Conservation (phyloP, 495 filamentous ascomycete genomes). For the Tuber microsphaerosporum region DNA sequence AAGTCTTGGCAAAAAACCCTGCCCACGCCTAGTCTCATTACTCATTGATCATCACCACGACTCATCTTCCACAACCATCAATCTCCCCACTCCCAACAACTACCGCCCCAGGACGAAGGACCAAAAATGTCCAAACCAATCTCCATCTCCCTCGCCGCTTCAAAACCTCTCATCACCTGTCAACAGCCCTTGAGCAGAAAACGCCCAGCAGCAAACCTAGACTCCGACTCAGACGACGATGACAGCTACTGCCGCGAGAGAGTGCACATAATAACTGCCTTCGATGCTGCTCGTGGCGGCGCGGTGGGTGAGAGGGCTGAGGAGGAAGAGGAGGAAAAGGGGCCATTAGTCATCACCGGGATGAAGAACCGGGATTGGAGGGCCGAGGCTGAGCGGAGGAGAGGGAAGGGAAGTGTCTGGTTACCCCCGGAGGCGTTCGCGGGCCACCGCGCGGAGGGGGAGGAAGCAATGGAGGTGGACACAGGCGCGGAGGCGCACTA, state of each 20-base stretch:
- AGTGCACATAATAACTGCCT: conserved; percentile 53
- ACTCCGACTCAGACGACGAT: conserved; percentile 49
- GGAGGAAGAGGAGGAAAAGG: conserved; percentile 41
- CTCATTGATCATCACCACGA: background rate
- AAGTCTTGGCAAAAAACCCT: background rate
- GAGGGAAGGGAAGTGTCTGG: conserved; percentile 28
- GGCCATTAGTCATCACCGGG: conserved; percentile 57
- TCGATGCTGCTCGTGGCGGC: conserved; percentile 54
- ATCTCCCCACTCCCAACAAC: background rate
- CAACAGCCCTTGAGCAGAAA: conserved; percentile 31
- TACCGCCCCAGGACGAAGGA: background rate
- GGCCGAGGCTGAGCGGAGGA: conserved; percentile 47
- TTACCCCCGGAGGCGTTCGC: conserved; percentile 38
- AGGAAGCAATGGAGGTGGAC: conserved; percentile 41
- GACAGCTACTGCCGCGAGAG: conserved; percentile 27
- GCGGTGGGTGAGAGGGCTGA: conserved; percentile 47
- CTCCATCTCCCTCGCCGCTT: conserved; percentile 43
- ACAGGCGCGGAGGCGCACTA: conserved; percentile 48
- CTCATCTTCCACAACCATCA: background rate
- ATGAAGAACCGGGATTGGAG: conserved; percentile 68
- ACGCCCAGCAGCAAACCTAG: conserved; percentile 44
- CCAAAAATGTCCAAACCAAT: conserved; percentile 12
- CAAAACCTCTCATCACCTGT: conserved; percentile 29
- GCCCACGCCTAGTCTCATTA: background rate
- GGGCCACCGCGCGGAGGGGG: background rate